These are phyloP conservation scores for Diaporthe caulivora DNA, from an alignment of 2,329 filamentous ascomycete species.

Conservation along the genomic window DNA sequence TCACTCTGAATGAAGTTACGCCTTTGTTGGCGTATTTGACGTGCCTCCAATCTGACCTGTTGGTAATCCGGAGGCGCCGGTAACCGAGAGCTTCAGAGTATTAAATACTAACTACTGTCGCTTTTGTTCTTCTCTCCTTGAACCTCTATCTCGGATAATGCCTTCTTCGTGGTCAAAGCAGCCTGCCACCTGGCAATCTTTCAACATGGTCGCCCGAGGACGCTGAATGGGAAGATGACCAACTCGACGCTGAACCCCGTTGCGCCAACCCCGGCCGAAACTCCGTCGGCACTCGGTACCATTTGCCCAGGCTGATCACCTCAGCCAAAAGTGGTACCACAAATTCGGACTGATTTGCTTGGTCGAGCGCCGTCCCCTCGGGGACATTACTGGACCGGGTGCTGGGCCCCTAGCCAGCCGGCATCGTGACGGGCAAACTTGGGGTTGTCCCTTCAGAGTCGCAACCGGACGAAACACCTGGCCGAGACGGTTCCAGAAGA, in stretches of 20 bases:
- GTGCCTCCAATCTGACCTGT: background rate
- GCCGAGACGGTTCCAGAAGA: constrained; percentile 16
- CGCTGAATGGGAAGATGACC: background rate
- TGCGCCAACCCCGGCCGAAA: background rate
- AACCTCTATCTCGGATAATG: background rate
- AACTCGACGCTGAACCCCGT: background rate
- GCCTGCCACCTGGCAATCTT: background rate
- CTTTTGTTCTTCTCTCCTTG: background rate
- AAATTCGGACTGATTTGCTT: constrained; percentile 2
- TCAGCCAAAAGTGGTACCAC: constrained; percentile 16
- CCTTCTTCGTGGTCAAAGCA: too few species aligned
- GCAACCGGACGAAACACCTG: constrained; percentile 26
- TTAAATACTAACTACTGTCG: background rate
- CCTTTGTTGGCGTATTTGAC: constrained; percentile 9
- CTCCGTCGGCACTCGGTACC: constrained; percentile 23
- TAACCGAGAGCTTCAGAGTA: background rate
- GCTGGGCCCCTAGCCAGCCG: background rate
- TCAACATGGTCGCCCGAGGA: background rate
- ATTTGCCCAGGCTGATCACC: background rate
- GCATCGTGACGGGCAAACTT: constrained; percentile 1
- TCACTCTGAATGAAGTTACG: background rate
- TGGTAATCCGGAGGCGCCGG: background rate
- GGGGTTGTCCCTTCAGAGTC: background rate
- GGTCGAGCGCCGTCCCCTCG: background rate
- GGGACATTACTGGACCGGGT: background rate